Conservation (phyloP, 495 filamentous ascomycete species). For the Neurospora discreta region DNA sequence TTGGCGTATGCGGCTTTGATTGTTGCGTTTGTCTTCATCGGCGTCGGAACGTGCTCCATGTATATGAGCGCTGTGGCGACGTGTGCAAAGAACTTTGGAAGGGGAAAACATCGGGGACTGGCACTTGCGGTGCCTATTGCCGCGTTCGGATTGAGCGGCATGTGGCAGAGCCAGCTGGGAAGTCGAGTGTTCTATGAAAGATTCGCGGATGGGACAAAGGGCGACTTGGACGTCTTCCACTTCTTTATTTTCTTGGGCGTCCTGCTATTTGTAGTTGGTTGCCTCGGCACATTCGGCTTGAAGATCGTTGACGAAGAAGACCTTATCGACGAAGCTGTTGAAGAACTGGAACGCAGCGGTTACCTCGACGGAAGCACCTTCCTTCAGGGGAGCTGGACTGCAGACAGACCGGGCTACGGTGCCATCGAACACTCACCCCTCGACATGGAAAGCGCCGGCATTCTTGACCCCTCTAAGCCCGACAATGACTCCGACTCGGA, state of each 20-base stretch:
- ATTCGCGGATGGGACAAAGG: conserved; percentile 46
- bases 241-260: conserved; percentile 77
- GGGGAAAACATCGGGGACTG: conserved; percentile 75
- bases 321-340: conserved; percentile 76
- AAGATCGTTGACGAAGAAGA: conserved; percentile 51
- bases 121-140: conserved; percentile 88
- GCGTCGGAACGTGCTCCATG: conserved; percentile 73
- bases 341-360: conserved; percentile 75
- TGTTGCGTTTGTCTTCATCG: conserved; percentile 66
- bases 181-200: conserved; percentile 63
- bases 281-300: conserved; percentile 63
- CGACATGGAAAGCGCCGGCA: conserved; percentile 24
- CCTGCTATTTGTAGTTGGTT: conserved; percentile 53
- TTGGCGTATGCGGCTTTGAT: conserved; percentile 79
- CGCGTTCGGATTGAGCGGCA: conserved; percentile 79
- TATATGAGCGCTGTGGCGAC: conserved; percentile 82
- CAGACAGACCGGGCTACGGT: conserved; percentile 23
- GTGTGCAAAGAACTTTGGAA: conserved; percentile 93
- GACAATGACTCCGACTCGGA: conserved; percentile 25
- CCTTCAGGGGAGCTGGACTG: conserved; percentile 21
- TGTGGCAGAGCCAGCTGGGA: conserved; percentile 90
- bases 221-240: conserved; percentile 74
- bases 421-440: conserved; percentile 21
- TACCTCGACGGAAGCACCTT: conserved; percentile 49
- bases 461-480: conserved; percentile 11